Conservation (phyloP, 75 land plant species). For the Cryptomeria japonica region DNA sequence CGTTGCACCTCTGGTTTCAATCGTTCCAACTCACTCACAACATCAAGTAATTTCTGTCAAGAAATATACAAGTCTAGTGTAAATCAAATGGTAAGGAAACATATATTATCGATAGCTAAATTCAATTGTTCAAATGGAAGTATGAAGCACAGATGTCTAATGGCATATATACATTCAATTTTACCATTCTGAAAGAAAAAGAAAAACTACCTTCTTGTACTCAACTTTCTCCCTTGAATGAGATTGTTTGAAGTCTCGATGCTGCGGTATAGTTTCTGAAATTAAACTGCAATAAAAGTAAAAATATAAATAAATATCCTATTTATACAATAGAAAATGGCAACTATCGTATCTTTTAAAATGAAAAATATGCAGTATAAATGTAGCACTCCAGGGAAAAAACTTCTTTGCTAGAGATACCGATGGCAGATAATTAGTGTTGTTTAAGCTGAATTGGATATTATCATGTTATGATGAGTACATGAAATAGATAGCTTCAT, state of each 20-base stretch:
- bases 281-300: conserved; percentile 54
- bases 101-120: neutral
- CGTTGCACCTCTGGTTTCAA: conserved; percentile 73
- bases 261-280: conserved; percentile 83
- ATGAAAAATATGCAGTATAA: neutral
- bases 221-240: conserved; percentile 32
- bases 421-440: neutral
- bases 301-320: neutral
- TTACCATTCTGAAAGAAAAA: neutral
- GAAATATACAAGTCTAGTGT: neutral
- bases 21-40: conserved; percentile 71
- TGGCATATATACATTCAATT: neutral
- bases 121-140: no score
- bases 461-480: neutral
- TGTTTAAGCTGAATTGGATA: neutral
- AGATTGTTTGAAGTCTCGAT: conserved; percentile 62
- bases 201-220: conserved; percentile 53
- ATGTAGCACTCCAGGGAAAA: neutral
- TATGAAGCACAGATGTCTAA: neutral
- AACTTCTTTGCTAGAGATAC: neutral
- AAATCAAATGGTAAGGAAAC: neutral
- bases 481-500: neutral
- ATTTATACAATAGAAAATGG: neutral
- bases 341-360: neutral
- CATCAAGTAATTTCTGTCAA: conserved; percentile 62